Evolutionary conservation across 1,284 basidiomycete genomes (phyloP), one percentile per base, ranked within the genome.

Genomic region (Ceratobasidium sp.): DNA sequence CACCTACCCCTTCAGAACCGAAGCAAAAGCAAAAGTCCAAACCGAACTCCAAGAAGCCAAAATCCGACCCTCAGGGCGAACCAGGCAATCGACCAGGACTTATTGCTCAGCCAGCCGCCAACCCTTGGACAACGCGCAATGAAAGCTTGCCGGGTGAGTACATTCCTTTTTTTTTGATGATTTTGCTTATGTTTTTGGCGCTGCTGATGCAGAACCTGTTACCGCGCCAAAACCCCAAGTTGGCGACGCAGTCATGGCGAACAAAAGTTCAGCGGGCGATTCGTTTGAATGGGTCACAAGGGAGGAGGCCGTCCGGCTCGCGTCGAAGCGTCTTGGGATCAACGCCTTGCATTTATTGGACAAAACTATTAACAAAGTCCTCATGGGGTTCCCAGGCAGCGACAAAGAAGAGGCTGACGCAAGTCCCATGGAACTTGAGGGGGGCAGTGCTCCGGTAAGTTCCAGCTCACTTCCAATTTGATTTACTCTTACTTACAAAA

Each of bases 401-500:
- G n/a, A n/a, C n/a, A n/a, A n/a, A n/a, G 65, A 51, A 51, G 23
- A 28, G 26, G 47, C 11, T 53, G 45, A 53, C 20, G 65, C 65
- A 31, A 35, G 47, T 67, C 47, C 65, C 65, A 53, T 67, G 65
- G 65, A 67, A 4, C 10, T 33, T 58, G 54, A 58, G 54, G 28
- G 66, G 66, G 66, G 66, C 11, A 42, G 51, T 39, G 66, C 66
- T 68, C 66, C 66, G 66, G 66, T 68, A 42, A 37, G 66, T 68
- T 1, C 1, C 26, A 31, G 15, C 23, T 61, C 5, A 42, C 39
- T 42, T 42, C 39, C 39, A 42, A 6, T 42, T 6, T 13, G 7
- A 42, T 42, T 42, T 42, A 13, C 13, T 6, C 39, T 42, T 42
- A 42, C 39, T 42, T 42, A 42, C 39, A 45, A 31, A 17, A 45